phyloP scores from a whole-genome alignment of 306 rosid species.

The Crotalaria pallida region DNA sequence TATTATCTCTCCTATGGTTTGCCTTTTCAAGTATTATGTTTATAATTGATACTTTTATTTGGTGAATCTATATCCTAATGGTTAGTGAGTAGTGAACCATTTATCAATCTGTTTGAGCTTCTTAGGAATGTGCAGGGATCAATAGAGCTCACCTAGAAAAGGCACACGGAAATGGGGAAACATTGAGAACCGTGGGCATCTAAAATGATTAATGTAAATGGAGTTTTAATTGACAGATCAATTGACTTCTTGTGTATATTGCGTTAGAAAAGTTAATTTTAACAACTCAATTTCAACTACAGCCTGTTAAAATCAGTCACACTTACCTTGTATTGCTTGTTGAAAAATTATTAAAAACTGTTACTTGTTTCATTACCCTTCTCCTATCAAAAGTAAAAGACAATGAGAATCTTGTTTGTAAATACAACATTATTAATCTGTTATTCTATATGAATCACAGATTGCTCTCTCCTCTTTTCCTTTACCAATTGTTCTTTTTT shows the following conservation, averaged over 20 bases:
- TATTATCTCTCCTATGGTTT: background rate
- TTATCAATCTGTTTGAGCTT: conserved; percentile 4
- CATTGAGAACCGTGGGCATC: background rate
- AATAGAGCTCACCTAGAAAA: conserved; percentile 12
- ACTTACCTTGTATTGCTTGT: conserved; percentile 5
- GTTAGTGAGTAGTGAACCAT: background rate
- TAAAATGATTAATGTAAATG: background rate
- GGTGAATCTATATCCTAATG: background rate
- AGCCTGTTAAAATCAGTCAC: conserved; percentile 13
- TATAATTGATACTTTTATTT: conserved; percentile 2
- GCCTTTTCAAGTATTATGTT: background rate
- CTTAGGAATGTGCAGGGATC: background rate
- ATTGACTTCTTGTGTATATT: background rate
- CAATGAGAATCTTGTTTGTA: background rate
- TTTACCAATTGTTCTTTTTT: background rate
- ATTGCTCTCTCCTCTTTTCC: background rate
- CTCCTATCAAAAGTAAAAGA: background rate
- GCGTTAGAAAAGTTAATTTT: background rate
- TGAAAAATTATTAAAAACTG: background rate
- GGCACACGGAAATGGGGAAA: conserved; percentile 1
- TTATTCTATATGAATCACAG: background rate
- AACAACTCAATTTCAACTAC: background rate
- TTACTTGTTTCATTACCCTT: background rate
- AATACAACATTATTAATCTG: background rate
- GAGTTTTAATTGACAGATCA: background rate